Evolutionary conservation across 208 protist genomes (phyloP), one percentile per base, ranked within the genome.

Genomic region (Trypanosoma conorhini): DNA sequence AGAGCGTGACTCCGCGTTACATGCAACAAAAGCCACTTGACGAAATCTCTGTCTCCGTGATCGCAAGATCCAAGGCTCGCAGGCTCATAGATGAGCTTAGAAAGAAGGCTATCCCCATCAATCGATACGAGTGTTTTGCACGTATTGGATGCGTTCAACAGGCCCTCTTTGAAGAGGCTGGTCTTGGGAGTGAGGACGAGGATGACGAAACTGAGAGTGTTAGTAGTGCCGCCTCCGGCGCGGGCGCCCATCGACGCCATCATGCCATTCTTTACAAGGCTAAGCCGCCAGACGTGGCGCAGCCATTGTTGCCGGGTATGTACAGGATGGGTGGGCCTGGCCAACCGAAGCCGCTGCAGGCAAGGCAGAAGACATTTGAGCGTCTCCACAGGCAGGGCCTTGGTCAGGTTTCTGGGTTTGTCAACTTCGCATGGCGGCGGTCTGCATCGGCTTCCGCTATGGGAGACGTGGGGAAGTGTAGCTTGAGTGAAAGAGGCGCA

Each of bases 1-100:
- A 12, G 33, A 24, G 31, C 48, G 22, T 24, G 17, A 22, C 17
- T 35, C 66, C 79, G 28, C 78, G 83, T 12, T 85, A 81, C 56
- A 60, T 77, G 65, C 74, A 82, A 40, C n/a, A 40, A 44, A 70
- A 35, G 59, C 71, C 67, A n/a, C 35, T 86, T 17, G 79, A 95
- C 70, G 87, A 89, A 67, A 89, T 95, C 54, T 83, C 73, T 46
- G 70, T 69, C 22, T 88, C 83, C 22, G 72, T 88, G 54, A 71
- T 95, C 17, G 89, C 89, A 17, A 78, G 89, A 24, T 82, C 85
- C 9, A 89, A 92, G 67, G 87, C 87, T 2, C 77, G 89, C 12
- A 77, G 76, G 10, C 35, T 95, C 33, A 79, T 95, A 62, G 79
- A 92, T 62, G 65, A 76, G 52, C 80, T 95, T 55, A 85, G 83